Percentiles rank a stretch among this genome's conserved stretches.
These are phyloP conservation scores for Globisporangium megalacanthum DNA, from an alignment of 352 stramenopile genomes.

Conservation along the genomic window DNA sequence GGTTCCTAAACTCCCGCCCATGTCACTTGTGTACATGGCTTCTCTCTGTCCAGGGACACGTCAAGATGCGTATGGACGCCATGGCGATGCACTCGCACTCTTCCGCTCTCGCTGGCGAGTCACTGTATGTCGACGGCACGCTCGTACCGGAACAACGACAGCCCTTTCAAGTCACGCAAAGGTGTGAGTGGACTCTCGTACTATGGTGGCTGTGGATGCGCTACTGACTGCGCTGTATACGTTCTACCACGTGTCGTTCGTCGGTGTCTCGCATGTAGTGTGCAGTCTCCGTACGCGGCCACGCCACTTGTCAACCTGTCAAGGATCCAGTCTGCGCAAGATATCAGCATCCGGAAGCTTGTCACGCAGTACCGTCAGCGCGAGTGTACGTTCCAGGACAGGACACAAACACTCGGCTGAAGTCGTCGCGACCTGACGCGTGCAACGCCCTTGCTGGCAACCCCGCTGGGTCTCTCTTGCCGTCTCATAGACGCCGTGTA, in stretches of 20 bases:
- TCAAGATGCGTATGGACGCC: slow-evolving; percentile 63
- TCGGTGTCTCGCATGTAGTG: slow-evolving; percentile 12
- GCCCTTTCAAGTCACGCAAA: slow-evolving; percentile 36
- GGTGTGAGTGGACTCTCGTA: slow-evolving; percentile 22
- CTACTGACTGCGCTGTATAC: too few species aligned
- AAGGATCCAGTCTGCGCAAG: slow-evolving; percentile 23
- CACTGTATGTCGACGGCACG: slow-evolving; percentile 51
- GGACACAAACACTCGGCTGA: too few species aligned
- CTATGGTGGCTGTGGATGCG: too few species aligned
- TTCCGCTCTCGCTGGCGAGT: slow-evolving; percentile 27
- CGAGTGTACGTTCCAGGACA: slow-evolving; percentile 31
- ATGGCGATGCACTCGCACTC: slow-evolving; percentile 32
- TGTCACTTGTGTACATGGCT: neutral
- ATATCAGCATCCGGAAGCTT: slow-evolving; percentile 31
- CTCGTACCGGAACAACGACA: slow-evolving; percentile 45
- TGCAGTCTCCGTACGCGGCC: slow-evolving; percentile 27
- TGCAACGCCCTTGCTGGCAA: too few species aligned
- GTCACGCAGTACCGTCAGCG: slow-evolving; percentile 32
- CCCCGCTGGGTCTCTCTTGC: neutral
- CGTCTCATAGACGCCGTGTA: slow-evolving; percentile 26
- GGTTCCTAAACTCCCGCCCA: too few species aligned
- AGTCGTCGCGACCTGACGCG: too few species aligned
- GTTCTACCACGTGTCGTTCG: too few species aligned
- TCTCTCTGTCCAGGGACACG: slow-evolving; percentile 21
- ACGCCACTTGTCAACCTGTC: slow-evolving; percentile 41